A percentile compares a stretch with the other conserved stretches of the same genome.
phyloP scores from a whole-genome alignment of 1,284 basidiomycete species.

The Pascua guehoae region DNA sequence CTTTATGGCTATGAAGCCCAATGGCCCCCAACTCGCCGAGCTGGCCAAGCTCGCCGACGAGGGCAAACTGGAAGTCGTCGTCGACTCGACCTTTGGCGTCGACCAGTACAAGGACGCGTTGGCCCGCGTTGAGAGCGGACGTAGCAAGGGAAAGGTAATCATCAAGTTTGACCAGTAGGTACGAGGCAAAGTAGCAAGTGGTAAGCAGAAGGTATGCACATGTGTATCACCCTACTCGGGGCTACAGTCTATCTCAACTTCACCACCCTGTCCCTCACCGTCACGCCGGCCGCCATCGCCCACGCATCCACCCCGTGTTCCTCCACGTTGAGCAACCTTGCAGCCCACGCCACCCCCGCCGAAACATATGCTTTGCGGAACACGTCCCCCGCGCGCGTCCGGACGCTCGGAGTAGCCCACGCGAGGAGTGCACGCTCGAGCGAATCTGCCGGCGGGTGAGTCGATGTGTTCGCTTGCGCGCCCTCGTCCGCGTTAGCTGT shows the following conservation, averaged over 20 bases:
- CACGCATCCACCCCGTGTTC: conserved; percentile 18
- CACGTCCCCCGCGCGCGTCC: conserved; percentile 29
- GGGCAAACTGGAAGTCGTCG: conserved; percentile 8
- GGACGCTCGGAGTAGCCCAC: conserved; percentile 28
- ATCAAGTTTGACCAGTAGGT: too few species aligned
- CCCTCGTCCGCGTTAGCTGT: not conserved
- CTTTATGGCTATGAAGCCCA: conserved; percentile 7
- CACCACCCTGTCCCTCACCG: conserved; percentile 24
- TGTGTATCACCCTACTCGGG: too few species aligned
- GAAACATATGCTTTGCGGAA: conserved; percentile 33
- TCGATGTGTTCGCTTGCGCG: not conserved
- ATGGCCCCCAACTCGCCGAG: conserved; percentile 9
- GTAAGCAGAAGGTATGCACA: too few species aligned
- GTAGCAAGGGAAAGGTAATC: conserved; percentile 20
- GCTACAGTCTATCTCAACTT: conserved; percentile 15
- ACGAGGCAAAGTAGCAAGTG: too few species aligned
- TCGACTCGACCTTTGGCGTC: conserved; percentile 7
- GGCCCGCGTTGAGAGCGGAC: conserved; percentile 9
- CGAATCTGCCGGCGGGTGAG: not conserved
- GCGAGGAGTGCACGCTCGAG: conserved; percentile 30
- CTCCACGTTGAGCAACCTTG: conserved; percentile 18
- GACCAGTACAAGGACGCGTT: conserved; percentile 11
- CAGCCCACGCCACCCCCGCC: conserved; percentile 25
- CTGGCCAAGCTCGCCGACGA: conserved; percentile 5
- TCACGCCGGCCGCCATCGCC: conserved; percentile 21